These are phyloP conservation scores for Nymphaea colorata DNA, from an alignment of 164 flowering plant genomes.

Conservation along the genomic window DNA sequence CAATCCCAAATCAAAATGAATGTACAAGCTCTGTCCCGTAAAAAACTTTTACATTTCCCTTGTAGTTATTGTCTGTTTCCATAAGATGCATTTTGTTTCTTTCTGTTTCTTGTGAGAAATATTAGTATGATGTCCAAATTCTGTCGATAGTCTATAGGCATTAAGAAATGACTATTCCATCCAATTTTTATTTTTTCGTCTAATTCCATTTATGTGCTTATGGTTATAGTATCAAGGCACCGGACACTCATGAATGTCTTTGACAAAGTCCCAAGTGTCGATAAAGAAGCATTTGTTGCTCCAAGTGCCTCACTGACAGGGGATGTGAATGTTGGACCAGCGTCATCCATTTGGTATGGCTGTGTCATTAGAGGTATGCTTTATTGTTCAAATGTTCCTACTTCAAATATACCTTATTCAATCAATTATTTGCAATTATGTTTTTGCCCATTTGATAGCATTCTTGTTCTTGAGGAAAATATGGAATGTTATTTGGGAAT, in stretches of 20 bases:
- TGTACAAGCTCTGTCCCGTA: too few species aligned
- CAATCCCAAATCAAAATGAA: too few species aligned
- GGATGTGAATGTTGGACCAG: constrained; percentile 71
- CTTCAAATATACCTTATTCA: too few species aligned
- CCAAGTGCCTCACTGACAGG: constrained; percentile 89
- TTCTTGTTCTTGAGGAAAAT: too few species aligned
- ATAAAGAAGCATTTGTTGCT: constrained; percentile 81
- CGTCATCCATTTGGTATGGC: constrained; percentile 92
- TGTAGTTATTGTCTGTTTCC: too few species aligned
- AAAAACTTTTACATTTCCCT: too few species aligned
- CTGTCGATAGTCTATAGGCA: background rate
- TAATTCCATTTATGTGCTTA: background rate
- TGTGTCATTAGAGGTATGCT: constrained; percentile 84
- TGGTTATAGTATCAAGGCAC: constrained; percentile 68
- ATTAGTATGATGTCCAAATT: background rate
- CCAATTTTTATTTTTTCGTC: background rate
- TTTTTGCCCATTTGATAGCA: too few species aligned
- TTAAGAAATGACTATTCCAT: background rate
- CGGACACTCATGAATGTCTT: constrained; percentile 84
- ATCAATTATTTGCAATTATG: too few species aligned
- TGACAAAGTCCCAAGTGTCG: constrained; percentile 72
- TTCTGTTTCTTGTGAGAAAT: background rate
- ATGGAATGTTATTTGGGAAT: too few species aligned
- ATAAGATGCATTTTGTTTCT: too few species aligned
- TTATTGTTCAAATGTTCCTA: too few species aligned